These are phyloP conservation scores for Alternaria angustiovoidea DNA, from an alignment of 2,329 filamentous ascomycete genomes.

Conservation along the genomic window DNA sequence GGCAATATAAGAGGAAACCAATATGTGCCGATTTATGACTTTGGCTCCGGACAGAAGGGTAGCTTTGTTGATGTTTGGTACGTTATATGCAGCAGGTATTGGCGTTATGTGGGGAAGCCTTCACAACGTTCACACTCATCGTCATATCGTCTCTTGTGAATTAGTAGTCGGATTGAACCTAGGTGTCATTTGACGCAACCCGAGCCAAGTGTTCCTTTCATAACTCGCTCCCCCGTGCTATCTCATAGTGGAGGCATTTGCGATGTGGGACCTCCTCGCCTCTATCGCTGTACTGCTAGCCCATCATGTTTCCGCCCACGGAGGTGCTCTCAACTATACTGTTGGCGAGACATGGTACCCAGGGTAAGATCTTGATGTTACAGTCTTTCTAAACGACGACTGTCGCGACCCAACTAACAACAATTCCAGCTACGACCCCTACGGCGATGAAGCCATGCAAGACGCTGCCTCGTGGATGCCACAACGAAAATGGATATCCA, in stretches of 20 bases:
- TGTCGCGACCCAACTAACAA: background rate
- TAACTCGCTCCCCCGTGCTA: background rate
- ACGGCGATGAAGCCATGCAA: constrained; percentile 30
- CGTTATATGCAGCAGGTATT: background rate
- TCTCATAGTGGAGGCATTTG: background rate
- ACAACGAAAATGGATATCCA: constrained; percentile 43
- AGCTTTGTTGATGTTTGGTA: background rate
- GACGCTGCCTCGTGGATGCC: constrained; percentile 30
- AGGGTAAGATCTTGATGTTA: constrained; percentile 22
- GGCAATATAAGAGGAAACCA: background rate
- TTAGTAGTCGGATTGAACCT: background rate
- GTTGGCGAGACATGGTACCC: constrained; percentile 43
- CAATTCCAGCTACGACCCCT: constrained; percentile 35
- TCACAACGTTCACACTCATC: background rate
- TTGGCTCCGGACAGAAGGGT: background rate
- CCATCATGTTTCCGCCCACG: constrained; percentile 30
- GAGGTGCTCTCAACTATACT: constrained; percentile 42
- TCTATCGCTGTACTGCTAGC: constrained; percentile 16
- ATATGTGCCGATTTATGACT: background rate
- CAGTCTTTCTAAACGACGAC: background rate
- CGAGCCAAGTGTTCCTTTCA: background rate
- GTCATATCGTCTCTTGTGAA: background rate
- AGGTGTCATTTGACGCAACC: background rate
- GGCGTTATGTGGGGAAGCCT: background rate
- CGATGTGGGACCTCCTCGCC: constrained; percentile 24